phyloP scores from a whole-genome alignment of 106 monocot genomes.

The Narthecium ossifragum region DNA sequence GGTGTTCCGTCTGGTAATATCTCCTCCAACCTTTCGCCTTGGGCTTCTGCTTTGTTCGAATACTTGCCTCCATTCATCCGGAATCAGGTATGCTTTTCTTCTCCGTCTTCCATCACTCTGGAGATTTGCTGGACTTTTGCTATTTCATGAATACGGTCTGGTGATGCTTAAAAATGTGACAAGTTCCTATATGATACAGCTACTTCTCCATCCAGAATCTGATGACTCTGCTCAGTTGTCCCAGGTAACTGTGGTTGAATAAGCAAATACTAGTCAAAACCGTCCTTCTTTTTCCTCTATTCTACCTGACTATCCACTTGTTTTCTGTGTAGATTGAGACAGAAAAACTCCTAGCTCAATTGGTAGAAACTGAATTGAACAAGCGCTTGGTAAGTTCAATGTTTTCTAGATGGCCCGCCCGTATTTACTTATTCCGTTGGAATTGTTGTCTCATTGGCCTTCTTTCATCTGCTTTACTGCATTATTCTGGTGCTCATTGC shows the following conservation, averaged over 20 bases:
- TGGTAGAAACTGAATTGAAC: conserved; percentile 51
- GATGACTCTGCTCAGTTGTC: conserved; percentile 58
- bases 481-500: neutral
- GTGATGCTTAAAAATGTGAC: neutral
- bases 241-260: conserved; percentile 23
- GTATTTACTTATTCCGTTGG: neutral
- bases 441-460: too few relatives aligned
- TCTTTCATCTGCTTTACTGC: neutral
- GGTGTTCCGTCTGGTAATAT: conserved; percentile 47
- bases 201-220: conserved; percentile 47
- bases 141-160: neutral
- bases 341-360: conserved; percentile 55
- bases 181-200: conserved; percentile 18
- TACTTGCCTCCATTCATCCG: conserved; percentile 66
- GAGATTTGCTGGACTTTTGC: neutral
- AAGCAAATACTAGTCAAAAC: neutral
- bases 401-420: neutral
- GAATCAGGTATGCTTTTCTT: conserved; percentile 43
- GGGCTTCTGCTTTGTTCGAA: conserved; percentile 72
- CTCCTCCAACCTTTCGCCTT: conserved; percentile 59
- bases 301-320: neutral
- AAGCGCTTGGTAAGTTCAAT: conserved; percentile 37
- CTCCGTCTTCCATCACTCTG: neutral
- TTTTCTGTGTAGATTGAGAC: conserved; percentile 65
- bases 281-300: neutral